These are phyloP conservation scores for Fusarium floridanum DNA, from an alignment of 2,329 filamentous ascomycete species.

Conservation along the genomic window DNA sequence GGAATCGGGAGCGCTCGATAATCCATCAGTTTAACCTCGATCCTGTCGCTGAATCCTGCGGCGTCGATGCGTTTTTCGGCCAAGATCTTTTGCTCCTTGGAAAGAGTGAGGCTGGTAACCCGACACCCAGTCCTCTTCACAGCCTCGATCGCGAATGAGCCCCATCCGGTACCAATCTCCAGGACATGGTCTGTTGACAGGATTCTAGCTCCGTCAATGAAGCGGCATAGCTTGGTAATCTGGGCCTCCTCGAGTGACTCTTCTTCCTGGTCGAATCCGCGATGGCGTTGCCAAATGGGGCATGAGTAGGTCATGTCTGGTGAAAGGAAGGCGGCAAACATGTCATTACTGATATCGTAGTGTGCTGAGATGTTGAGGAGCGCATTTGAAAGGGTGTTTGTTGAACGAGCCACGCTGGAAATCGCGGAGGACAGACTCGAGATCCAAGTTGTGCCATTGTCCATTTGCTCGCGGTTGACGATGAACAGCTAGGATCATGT, in stretches of 20 bases:
- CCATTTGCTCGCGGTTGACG: conserved; percentile 72
- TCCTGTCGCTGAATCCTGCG: conserved; percentile 70
- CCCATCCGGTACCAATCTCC: conserved; percentile 83
- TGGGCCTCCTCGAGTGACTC: conserved; percentile 76
- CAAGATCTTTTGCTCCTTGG: conserved; percentile 75
- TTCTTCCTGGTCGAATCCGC: conserved; percentile 45
- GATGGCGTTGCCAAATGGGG: conserved; percentile 67
- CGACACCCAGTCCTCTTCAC: conserved; percentile 75
- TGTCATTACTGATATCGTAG: conserved; percentile 82
- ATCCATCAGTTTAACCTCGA: conserved; percentile 76
- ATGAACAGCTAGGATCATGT: conserved; percentile 72
- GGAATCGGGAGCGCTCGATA: conserved; percentile 73
- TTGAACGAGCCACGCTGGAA: conserved; percentile 68
- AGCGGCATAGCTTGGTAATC: conserved; percentile 73
- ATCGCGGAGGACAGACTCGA: conserved; percentile 70
- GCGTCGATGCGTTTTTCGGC: conserved; percentile 74
- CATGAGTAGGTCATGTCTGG: conserved; percentile 84
- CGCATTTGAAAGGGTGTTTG: conserved; percentile 69
- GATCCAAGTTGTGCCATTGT: conserved; percentile 73
- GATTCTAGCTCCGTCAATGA: conserved; percentile 75
- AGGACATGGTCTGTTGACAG: conserved; percentile 76
- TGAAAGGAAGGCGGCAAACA: conserved; percentile 80
- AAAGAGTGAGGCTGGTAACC: conserved; percentile 77
- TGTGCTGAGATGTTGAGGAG: conserved; percentile 78
- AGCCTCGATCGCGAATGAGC: conserved; percentile 78